phyloP scores from a whole-genome alignment of 2,329 filamentous ascomycete species.

The Stagonosporopsis cucurbitacearum region DNA sequence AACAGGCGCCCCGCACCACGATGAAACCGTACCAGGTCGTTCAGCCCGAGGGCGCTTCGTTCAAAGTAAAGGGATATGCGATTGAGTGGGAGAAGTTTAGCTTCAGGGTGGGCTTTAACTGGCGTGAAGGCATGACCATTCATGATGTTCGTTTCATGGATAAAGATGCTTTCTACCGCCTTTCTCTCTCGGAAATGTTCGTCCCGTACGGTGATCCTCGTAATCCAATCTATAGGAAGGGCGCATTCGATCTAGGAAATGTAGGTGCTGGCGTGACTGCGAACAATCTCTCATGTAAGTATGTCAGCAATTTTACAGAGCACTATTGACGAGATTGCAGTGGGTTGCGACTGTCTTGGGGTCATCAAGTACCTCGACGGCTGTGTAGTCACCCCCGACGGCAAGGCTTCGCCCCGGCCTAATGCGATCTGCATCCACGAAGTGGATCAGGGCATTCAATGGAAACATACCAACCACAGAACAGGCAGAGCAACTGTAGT shows the following conservation, averaged over 20 bases:
- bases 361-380: slow-evolving; percentile 71
- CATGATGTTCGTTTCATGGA: slow-evolving; percentile 75
- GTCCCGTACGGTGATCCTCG: slow-evolving; percentile 72
- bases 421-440: slow-evolving; percentile 74
- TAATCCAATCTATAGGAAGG: slow-evolving; percentile 70
- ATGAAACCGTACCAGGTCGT: slow-evolving; percentile 75
- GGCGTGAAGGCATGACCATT: slow-evolving; percentile 67
- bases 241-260: slow-evolving; percentile 76
- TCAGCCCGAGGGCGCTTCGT: slow-evolving; percentile 73
- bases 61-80: slow-evolving; percentile 59
- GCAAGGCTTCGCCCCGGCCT: slow-evolving; percentile 59
- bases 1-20: too few relatives aligned
- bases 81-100: slow-evolving; percentile 58
- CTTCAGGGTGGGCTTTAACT: slow-evolving; percentile 50
- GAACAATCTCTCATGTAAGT: slow-evolving; percentile 70
- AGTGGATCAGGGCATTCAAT: slow-evolving; percentile 71
- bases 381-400: slow-evolving; percentile 60
- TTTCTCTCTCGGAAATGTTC: slow-evolving; percentile 72
- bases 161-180: slow-evolving; percentile 69
- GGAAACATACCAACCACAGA: slow-evolving; percentile 75
- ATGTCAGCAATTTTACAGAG: too few relatives aligned
- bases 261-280: slow-evolving; percentile 70
- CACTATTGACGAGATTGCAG: too few relatives aligned
- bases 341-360: slow-evolving; percentile 74
- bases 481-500: slow-evolving; percentile 68